A percentile compares a stretch with the other conserved stretches of the same genome.
These are phyloP conservation scores for Castanea crenata DNA, from an alignment of 306 rosid genomes.

Conservation along the genomic window DNA sequence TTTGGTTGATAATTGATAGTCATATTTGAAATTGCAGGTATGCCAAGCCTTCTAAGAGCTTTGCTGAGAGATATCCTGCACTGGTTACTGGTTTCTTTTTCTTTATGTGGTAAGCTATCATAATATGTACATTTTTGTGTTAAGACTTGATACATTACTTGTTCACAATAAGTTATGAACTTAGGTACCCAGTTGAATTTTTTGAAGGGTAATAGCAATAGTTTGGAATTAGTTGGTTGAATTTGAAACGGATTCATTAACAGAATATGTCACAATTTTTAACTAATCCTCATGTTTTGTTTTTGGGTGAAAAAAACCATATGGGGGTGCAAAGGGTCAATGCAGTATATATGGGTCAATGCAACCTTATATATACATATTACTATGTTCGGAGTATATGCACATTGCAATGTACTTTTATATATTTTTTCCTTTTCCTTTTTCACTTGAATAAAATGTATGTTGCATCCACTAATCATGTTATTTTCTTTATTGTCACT, in stretches of 20 bases:
- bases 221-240: background rate
- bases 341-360: too few relatives aligned
- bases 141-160: background rate
- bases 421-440: too few relatives aligned
- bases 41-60: slow-evolving; percentile 41
- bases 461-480: too few relatives aligned
- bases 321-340: background rate
- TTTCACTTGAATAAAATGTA: too few relatives aligned
- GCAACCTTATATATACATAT: background rate
- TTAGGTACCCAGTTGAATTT: background rate
- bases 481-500: background rate
- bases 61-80: slow-evolving; percentile 58
- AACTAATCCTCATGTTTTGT: background rate
- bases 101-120: slow-evolving; percentile 71
- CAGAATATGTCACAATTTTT: background rate
- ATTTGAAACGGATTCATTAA: background rate
- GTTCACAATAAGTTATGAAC: slow-evolving; percentile 9
- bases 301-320: background rate
- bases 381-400: background rate
- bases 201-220: background rate
- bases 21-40: slow-evolving; percentile 27
- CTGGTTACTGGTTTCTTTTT: slow-evolving; percentile 84
- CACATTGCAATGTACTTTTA: background rate
- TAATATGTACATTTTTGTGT: background rate
- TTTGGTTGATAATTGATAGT: background rate